These are phyloP conservation scores for Euphorbia pulcherrima DNA, from an alignment of 345 rosid genomes.

Conservation along the genomic window DNA sequence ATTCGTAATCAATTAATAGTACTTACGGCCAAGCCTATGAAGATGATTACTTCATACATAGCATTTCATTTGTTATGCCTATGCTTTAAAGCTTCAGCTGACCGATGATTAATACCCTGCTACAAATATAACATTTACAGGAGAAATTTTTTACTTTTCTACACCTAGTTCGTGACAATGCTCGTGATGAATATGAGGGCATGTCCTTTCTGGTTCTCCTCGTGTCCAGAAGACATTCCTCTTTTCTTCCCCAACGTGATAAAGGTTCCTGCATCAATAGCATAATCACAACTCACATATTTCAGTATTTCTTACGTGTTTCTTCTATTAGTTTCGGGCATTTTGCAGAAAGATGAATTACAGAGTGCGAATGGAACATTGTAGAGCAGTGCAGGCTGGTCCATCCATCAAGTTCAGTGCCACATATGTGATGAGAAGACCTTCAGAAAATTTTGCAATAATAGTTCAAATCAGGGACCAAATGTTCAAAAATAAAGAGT, in stretches of 20 bases:
- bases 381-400: slow-evolving; percentile 90
- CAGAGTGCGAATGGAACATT: slow-evolving; percentile 94
- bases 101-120: too few relatives aligned
- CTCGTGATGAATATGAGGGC: slow-evolving; percentile 23
- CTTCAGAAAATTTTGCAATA: slow-evolving; percentile 27
- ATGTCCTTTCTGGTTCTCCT: slow-evolving; percentile 23
- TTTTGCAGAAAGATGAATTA: slow-evolving; percentile 33
- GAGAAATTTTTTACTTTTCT: background rate
- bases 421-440: slow-evolving; percentile 85
- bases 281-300: background rate
- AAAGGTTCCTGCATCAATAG: slow-evolving; percentile 26
- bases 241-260: slow-evolving; percentile 28
- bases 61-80: too few relatives aligned
- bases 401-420: slow-evolving; percentile 97
- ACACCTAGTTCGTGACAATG: slow-evolving; percentile 13
- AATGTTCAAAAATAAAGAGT: background rate
- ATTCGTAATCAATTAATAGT: too few relatives aligned
- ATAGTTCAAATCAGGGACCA: background rate
- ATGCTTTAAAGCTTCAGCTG: too few relatives aligned
- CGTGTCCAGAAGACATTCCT: slow-evolving; percentile 20
- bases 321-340: background rate
- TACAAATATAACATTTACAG: too few relatives aligned
- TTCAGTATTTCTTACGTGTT: background rate
- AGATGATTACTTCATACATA: too few relatives aligned
- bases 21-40: too few relatives aligned